Evolutionary conservation across 139 green algal species (phyloP).

Genomic region (Dunaliella primolecta): DNA sequence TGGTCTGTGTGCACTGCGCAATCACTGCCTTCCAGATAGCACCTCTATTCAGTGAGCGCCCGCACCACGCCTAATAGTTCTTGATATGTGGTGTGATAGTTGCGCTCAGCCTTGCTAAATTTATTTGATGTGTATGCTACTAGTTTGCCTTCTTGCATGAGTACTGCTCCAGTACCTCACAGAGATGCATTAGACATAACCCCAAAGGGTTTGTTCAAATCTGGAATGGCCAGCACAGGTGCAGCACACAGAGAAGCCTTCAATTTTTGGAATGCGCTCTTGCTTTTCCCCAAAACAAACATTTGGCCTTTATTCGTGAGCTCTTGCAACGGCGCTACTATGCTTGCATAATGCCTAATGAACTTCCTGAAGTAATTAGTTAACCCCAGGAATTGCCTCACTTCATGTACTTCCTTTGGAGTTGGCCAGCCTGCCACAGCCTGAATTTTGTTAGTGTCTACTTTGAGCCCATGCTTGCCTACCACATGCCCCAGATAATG

Average conservation of each 20-base stretch:
- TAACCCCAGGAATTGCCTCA: constrained; percentile 18
- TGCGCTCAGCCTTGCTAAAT: constrained; percentile 25
- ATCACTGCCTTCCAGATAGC: no score
- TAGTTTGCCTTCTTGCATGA: constrained; percentile 28
- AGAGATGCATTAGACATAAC: constrained; percentile 27
- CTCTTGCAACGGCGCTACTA: constrained; percentile 21
- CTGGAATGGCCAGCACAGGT: constrained; percentile 29
- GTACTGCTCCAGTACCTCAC: constrained; percentile 21
- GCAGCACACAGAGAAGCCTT: constrained; percentile 25
- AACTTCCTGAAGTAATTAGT: constrained; percentile 38
- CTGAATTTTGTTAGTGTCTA: background rate
- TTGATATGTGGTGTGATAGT: constrained; percentile 26
- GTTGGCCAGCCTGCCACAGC: background rate
- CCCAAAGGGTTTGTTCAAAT: constrained; percentile 11
- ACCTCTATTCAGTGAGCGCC: background rate
- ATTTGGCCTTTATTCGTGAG: background rate
- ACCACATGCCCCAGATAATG: constrained; percentile 1
- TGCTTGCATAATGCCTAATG: constrained; percentile 21
- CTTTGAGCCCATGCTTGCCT: background rate
- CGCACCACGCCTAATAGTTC: constrained; percentile 20
- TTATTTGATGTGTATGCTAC: constrained; percentile 28
- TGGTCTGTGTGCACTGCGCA: no score
- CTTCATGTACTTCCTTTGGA: background rate
- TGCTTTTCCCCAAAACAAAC: constrained; percentile 12
- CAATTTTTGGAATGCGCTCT: constrained; percentile 24